Conservation (phyloP, 345 rosid genomes). For the Camelina sativa region DNA sequence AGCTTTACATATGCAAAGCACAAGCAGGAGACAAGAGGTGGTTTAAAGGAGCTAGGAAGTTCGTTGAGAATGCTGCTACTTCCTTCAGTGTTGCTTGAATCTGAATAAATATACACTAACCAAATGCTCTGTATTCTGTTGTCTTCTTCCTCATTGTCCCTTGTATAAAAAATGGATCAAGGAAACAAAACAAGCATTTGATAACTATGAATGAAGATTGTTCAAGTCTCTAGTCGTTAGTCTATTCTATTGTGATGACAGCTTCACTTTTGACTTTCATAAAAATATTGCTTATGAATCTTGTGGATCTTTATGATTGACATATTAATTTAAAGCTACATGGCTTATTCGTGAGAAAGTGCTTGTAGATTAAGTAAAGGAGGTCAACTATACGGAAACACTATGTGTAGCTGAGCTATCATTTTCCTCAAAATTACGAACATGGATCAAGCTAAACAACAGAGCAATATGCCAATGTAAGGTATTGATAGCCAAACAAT, state of each 20-base stretch:
- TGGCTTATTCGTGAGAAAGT: conserved; percentile 15
- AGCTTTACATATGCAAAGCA: conserved; percentile 89
- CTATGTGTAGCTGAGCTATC: conserved; percentile 14
- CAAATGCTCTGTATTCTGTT: conserved; percentile 12
- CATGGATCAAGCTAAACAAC: conserved; percentile 14
- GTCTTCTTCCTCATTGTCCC: conserved; percentile 7
- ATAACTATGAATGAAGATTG: background rate
- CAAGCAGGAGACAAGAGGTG: conserved; percentile 99
- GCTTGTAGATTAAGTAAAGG: conserved; percentile 11
- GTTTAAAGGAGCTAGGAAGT: conserved; percentile 91
- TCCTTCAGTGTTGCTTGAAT: conserved; percentile 83
- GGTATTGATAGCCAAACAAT: conserved; percentile 11
- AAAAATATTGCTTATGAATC: background rate
- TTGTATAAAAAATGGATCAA: conserved; percentile 19
- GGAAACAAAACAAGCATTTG: conserved; percentile 16
- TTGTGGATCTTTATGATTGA: background rate
- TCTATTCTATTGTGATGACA: background rate
- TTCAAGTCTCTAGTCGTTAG: background rate
- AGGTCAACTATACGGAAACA: conserved; percentile 19
- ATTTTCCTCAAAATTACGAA: background rate
- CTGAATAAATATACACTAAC: background rate
- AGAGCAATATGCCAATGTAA: conserved; percentile 11
- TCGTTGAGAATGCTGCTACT: conserved; percentile 64
- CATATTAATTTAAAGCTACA: background rate
- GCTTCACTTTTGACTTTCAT: background rate